Conservation (phyloP, 2,329 filamentous ascomycete genomes). For the Colletotrichum acutatum region DNA sequence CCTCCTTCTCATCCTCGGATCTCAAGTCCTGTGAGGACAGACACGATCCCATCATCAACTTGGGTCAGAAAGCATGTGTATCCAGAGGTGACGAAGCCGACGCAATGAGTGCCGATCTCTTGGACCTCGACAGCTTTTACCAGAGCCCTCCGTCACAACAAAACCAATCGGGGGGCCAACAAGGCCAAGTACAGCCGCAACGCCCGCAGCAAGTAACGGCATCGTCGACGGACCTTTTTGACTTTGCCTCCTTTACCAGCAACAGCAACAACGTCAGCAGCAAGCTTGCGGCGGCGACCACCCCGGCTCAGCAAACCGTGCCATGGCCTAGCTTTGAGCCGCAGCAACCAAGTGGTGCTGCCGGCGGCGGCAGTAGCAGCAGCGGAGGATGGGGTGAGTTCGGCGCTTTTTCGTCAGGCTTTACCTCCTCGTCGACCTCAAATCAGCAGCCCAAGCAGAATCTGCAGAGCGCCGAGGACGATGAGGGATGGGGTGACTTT, state of each 20-base stretch:
- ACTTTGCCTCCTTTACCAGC: conserved; percentile 38
- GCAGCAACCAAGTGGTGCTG: conserved; percentile 37
- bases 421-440: conserved; percentile 34
- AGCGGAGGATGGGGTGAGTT: conserved; percentile 39
- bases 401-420: conserved; percentile 26
- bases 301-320: conserved; percentile 37
- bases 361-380: conserved; percentile 13
- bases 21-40: not conserved
- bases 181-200: conserved; percentile 33
- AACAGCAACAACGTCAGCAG: conserved; percentile 31
- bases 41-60: not conserved
- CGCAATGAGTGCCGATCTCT: conserved; percentile 73
- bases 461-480: conserved; percentile 57
- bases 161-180: conserved; percentile 27
- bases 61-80: conserved; percentile 20
- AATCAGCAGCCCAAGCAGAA: conserved; percentile 32
- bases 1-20: not conserved
- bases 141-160: conserved; percentile 44
- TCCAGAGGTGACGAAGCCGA: conserved; percentile 32
- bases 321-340: conserved; percentile 47
- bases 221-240: conserved; percentile 43
- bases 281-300: conserved; percentile 4
- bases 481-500: conserved; percentile 77
- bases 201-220: conserved; percentile 32
- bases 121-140: conserved; percentile 68